Percentiles rank a stretch among this genome's conserved stretches.
phyloP scores from a whole-genome alignment of 352 stramenopile species.

The Phytophthora meadii region DNA sequence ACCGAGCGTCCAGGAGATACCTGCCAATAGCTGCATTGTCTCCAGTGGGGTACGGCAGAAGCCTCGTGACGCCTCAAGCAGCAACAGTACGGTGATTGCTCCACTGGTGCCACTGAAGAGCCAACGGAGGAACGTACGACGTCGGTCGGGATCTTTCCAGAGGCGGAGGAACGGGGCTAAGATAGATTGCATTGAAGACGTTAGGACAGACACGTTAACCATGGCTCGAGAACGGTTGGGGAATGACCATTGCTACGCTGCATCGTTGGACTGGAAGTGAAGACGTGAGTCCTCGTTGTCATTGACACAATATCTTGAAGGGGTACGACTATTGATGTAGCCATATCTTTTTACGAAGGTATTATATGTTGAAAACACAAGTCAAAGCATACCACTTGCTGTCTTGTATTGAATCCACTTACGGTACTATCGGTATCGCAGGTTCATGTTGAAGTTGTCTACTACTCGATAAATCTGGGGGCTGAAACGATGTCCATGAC shows the following conservation, averaged over 20 bases:
- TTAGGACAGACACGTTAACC: constrained; percentile 2
- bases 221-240: neutral
- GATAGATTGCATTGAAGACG: neutral
- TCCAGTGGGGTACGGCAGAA: constrained; percentile 42
- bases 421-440: neutral
- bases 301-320: constrained; percentile 6
- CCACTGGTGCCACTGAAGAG: constrained; percentile 13
- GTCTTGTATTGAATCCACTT: neutral
- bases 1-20: constrained; percentile 21
- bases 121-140: constrained; percentile 18
- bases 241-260: neutral
- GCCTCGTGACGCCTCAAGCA: constrained; percentile 18
- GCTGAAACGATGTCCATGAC: neutral
- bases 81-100: constrained; percentile 2
- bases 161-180: constrained; percentile 9
- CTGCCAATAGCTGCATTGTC: constrained; percentile 24
- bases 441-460: constrained; percentile 3
- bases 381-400: neutral
- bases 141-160: constrained; percentile 16
- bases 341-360: neutral
- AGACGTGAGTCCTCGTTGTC: constrained; percentile 2
- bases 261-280: neutral
- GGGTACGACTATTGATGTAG: neutral
- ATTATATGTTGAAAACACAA: neutral
- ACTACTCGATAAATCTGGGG: neutral